These are phyloP conservation scores for Suhomyces chickasaworum DNA, from an alignment of 1,139 yeast genomes.

Conservation along the genomic window DNA sequence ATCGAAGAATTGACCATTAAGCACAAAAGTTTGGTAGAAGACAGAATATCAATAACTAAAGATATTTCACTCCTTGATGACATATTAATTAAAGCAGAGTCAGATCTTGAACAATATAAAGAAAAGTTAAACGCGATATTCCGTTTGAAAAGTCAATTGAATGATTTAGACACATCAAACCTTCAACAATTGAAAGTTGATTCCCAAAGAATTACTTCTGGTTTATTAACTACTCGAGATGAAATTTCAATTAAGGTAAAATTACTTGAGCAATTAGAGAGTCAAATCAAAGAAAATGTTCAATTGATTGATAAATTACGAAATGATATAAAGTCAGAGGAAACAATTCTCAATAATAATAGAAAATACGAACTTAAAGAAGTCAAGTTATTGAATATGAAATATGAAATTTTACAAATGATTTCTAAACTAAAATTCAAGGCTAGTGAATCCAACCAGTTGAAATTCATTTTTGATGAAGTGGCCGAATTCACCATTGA, in stretches of 20 bases:
- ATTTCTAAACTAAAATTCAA: slow-evolving; percentile 25
- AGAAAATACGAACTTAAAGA: slow-evolving; percentile 31
- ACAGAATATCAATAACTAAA: slow-evolving; percentile 25
- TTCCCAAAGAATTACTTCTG: slow-evolving; percentile 19
- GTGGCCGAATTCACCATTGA: slow-evolving; percentile 1
- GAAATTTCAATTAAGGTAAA: slow-evolving; percentile 15
- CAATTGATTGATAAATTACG: slow-evolving; percentile 15
- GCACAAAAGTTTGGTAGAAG: slow-evolving; percentile 27
- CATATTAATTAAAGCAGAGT: slow-evolving; percentile 18
- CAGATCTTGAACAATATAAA: slow-evolving; percentile 20
- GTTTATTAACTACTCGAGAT: slow-evolving; percentile 16
- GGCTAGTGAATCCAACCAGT: slow-evolving; percentile 13
- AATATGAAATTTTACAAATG: slow-evolving; percentile 28
- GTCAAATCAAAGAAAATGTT: slow-evolving; percentile 14
- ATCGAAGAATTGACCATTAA: slow-evolving; percentile 38
- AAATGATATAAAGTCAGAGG: slow-evolving; percentile 19
- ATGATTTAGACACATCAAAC: slow-evolving; percentile 16
- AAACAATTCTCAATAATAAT: slow-evolving; percentile 22
- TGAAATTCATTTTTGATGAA: slow-evolving; percentile 22
- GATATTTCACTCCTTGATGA: slow-evolving; percentile 26
- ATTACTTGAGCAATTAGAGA: slow-evolving; percentile 18
- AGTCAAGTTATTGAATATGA: slow-evolving; percentile 25
- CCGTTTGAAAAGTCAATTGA: slow-evolving; percentile 23
- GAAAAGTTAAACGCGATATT: slow-evolving; percentile 26
- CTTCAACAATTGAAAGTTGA: slow-evolving; percentile 18